Conservation (phyloP, 2,329 filamentous ascomycete genomes). For the Cercospora zeina region DNA sequence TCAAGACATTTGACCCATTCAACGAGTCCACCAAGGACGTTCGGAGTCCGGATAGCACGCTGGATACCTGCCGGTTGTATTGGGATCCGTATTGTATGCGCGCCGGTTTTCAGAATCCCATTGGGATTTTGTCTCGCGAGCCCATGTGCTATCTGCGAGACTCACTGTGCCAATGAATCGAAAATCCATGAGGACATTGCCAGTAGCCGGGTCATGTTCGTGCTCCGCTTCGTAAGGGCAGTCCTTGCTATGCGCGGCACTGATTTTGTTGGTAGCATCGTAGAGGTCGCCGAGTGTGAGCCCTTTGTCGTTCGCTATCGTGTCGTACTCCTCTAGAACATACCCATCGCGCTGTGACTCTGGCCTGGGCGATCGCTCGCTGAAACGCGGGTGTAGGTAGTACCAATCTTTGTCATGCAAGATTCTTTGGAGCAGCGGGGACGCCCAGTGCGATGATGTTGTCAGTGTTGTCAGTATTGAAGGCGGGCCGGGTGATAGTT, state of each 20-base stretch:
- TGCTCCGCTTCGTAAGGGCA: neutral
- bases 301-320: neutral
- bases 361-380: no score
- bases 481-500: neutral
- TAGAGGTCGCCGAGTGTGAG: neutral
- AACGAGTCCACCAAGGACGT: no score
- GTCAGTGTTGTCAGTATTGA: no score
- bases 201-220: neutral
- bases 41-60: no score
- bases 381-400: no score
- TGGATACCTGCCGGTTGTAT: no score
- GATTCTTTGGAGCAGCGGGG: no score
- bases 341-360: neutral
- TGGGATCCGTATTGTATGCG: neutral
- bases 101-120: neutral
- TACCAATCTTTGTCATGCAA: no score
- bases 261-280: neutral
- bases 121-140: neutral
- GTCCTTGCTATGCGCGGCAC: neutral
- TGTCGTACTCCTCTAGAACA: neutral
- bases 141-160: neutral
- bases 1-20: no score
- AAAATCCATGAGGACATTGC: neutral
- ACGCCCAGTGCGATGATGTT: no score
- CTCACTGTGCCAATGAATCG: neutral